Conservation (phyloP, 768 basidiomycete species). For the Naganishia vaughanmartiniae region DNA sequence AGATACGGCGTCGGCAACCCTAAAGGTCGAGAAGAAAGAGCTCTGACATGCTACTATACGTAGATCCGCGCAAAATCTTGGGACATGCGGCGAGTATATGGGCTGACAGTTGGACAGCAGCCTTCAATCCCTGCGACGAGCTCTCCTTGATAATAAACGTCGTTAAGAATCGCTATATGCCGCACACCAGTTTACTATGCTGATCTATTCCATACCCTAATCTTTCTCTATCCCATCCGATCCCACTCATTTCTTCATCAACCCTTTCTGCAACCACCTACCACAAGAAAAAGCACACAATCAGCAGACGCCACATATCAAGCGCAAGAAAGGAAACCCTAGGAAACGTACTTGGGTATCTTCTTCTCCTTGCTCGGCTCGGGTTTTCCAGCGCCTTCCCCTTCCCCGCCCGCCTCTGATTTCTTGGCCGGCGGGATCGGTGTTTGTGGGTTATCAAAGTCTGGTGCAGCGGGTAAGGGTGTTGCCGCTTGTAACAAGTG, state of each 20-base stretch:
- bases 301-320: background rate
- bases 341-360: conserved; percentile 48
- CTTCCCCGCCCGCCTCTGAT: conserved; percentile 2
- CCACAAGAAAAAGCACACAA: background rate
- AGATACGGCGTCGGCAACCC: too few species aligned
- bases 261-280: conserved; percentile 34
- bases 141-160: too few species aligned
- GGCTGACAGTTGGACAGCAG: too few species aligned
- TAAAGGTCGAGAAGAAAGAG: too few species aligned
- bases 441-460: conserved; percentile 3
- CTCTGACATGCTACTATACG: too few species aligned
- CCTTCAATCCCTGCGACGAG: too few species aligned
- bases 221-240: background rate
- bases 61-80: too few species aligned
- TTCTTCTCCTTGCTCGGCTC: conserved; percentile 43
- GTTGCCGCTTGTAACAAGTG: conserved; percentile 41
- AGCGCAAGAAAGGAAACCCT: background rate
- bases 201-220: background rate
- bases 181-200: background rate
- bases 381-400: conserved; percentile 15
- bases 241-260: conserved; percentile 28
- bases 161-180: background rate
- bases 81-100: too few species aligned
- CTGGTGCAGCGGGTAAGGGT: conserved; percentile 39
- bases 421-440: conserved; percentile 24